A percentile compares a stretch with the other conserved stretches of the same genome.
Conservation (phyloP, 2,329 filamentous ascomycete species). For the Monosporascus sp. region DNA sequence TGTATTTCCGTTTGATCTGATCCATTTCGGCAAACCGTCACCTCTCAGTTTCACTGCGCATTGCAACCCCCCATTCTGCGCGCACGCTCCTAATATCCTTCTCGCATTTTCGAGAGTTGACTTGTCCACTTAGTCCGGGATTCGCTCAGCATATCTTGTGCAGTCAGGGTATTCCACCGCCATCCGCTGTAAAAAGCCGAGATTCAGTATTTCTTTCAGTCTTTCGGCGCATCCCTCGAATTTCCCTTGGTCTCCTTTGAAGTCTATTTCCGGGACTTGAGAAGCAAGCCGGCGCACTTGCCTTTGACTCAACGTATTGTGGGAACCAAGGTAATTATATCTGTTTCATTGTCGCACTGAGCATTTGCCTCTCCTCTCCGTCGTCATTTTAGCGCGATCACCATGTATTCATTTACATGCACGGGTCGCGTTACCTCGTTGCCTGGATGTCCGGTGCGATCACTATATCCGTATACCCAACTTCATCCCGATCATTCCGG, state of each 20-base stretch:
- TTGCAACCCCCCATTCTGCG: not conserved
- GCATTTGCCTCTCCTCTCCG: not conserved
- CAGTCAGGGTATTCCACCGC: not conserved
- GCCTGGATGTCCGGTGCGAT: not conserved
- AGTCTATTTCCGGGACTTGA: slow-evolving; percentile 4
- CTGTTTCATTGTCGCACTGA: not conserved
- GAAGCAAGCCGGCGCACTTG: slow-evolving; percentile 5
- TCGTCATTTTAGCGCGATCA: not conserved
- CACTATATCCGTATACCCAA: not conserved
- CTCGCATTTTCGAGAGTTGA: not conserved
- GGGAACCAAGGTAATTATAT: not conserved
- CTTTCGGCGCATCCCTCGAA: not conserved
- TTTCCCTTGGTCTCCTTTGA: not conserved
- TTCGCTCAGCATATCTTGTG: not conserved
- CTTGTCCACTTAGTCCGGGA: not conserved
- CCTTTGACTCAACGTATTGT: not conserved
- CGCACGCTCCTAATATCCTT: not conserved
- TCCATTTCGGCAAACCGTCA: slow-evolving; percentile 21
- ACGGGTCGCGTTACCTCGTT: not conserved
- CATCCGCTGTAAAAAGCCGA: not conserved
- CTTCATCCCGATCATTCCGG: not conserved
- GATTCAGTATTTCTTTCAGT: not conserved
- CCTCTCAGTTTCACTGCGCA: slow-evolving; percentile 1
- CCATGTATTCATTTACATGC: too few relatives aligned
- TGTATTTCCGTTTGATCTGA: slow-evolving; percentile 17